These are phyloP conservation scores for Dalbergia cultrata DNA, from an alignment of 306 rosid genomes.

Conservation along the genomic window DNA sequence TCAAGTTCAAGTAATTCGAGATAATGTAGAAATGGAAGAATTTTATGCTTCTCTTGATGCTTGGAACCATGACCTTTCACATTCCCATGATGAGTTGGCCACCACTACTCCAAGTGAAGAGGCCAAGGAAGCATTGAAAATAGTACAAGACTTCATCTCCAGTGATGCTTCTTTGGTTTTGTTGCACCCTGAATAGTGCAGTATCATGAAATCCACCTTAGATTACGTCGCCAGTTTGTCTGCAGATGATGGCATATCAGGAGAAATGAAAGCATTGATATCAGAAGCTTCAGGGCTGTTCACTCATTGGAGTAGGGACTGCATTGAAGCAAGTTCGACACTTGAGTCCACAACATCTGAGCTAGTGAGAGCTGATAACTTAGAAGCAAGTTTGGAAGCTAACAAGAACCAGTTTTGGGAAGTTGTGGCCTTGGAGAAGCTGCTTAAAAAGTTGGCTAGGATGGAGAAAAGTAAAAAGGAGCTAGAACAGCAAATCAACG, in stretches of 20 bases:
- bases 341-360: background rate
- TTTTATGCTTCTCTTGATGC: background rate
- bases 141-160: conserved; percentile 4
- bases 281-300: background rate
- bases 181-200: background rate
- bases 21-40: conserved; percentile 1
- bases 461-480: background rate
- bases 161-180: background rate
- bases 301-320: background rate
- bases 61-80: background rate
- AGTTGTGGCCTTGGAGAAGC: background rate
- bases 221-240: background rate
- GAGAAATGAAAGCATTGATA: background rate
- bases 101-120: background rate
- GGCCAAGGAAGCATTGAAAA: background rate
- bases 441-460: background rate
- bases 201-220: background rate
- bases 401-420: conserved; percentile 15
- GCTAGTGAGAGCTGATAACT: background rate
- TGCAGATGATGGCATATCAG: background rate
- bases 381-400: background rate
- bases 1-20: background rate
- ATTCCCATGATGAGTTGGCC: background rate
- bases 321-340: background rate
- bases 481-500: conserved; percentile 8